Evolutionary conservation across 2,329 filamentous ascomycete species (phyloP).

Genomic region (Fusarium sp.): DNA sequence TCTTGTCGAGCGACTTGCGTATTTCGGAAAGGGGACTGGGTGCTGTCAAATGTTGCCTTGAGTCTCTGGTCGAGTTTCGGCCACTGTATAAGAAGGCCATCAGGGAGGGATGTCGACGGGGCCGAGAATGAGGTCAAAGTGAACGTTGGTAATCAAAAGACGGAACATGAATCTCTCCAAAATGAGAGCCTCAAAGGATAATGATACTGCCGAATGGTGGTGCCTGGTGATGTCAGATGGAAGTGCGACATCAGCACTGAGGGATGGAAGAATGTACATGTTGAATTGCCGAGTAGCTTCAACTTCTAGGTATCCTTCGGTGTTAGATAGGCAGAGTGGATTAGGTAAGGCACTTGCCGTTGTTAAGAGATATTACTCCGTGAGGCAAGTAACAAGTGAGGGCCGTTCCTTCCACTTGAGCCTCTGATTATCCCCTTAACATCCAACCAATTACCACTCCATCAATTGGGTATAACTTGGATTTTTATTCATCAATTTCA

Average conservation of each 20-base stretch:
- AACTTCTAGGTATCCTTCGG: not conserved
- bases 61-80: not conserved
- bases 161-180: not conserved
- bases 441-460: no score
- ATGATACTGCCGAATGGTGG: not conserved
- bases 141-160: not conserved
- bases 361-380: not conserved
- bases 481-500: constrained; percentile 25
- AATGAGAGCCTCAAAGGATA: not conserved
- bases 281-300: not conserved
- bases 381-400: not conserved
- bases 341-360: not conserved
- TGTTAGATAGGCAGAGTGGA: not conserved
- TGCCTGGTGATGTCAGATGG: not conserved
- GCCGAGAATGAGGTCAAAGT: not conserved
- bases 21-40: not conserved
- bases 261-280: not conserved
- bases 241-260: not conserved
- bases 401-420: not conserved
- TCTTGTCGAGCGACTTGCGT: not conserved
- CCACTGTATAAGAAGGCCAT: not conserved
- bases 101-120: not conserved
- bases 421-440: no score
- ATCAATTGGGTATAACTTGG: not conserved
- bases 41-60: not conserved